Percentiles rank a stretch among this genome's conserved stretches.
These are phyloP conservation scores for Oidiodendron maius DNA, from an alignment of 495 filamentous ascomycete genomes.

Conservation along the genomic window DNA sequence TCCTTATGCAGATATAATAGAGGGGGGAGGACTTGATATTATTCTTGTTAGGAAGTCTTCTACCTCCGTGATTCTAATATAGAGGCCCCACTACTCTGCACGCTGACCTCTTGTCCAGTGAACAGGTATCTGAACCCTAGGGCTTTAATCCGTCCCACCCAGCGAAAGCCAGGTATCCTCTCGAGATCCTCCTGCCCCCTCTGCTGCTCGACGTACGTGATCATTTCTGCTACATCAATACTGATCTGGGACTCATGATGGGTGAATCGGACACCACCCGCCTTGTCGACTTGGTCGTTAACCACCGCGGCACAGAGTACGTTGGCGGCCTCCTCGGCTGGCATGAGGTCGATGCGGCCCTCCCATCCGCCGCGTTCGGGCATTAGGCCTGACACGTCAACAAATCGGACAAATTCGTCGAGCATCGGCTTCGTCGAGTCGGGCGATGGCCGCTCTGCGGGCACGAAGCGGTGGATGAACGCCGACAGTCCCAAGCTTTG, in stretches of 20 bases:
- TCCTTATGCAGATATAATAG: too few species aligned
- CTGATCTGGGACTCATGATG: neutral
- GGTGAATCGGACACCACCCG: neutral
- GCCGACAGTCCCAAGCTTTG: constrained; percentile 22
- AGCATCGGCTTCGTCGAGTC: neutral
- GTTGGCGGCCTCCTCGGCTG: too few species aligned
- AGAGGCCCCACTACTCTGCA: too few species aligned
- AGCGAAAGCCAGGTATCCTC: neutral
- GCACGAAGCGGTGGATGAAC: constrained; percentile 32
- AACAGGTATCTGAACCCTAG: neutral
- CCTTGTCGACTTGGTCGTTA: neutral
- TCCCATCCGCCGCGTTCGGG: neutral
- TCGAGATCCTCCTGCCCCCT: neutral
- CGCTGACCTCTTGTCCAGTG: too few species aligned
- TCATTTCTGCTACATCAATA: too few species aligned
- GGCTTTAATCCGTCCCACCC: neutral
- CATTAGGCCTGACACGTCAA: neutral
- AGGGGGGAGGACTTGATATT: too few species aligned
- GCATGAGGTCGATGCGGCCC: neutral
- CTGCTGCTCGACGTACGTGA: neutral
- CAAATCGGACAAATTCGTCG: neutral
- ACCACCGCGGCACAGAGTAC: neutral
- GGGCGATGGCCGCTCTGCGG: neutral
- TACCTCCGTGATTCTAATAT: too few species aligned
- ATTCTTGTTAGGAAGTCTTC: too few species aligned